phyloP scores from a whole-genome alignment of 306 rosid genomes.

The Citrullus mucosospermus region DNA sequence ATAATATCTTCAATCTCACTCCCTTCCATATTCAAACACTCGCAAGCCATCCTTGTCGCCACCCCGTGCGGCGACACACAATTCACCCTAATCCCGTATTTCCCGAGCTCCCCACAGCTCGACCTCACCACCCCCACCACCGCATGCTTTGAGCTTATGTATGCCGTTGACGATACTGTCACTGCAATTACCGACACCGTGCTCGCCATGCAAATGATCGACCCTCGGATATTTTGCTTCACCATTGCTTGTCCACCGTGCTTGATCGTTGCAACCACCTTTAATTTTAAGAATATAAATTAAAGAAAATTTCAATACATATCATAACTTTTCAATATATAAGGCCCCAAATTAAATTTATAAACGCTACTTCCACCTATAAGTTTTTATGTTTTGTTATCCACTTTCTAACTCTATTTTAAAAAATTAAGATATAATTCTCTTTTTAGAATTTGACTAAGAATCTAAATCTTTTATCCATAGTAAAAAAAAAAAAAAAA shows the following conservation, averaged over 20 bases:
- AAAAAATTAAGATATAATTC: no score
- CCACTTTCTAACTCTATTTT: no score
- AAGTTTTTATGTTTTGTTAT: no score
- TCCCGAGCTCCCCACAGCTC: conserved; percentile 71
- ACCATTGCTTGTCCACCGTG: conserved; percentile 76
- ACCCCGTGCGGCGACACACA: conserved; percentile 67
- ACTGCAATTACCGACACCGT: conserved; percentile 20
- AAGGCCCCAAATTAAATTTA: no score
- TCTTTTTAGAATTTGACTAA: no score
- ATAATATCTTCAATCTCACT: conserved; percentile 34
- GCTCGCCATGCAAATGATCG: conserved; percentile 71
- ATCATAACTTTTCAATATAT: not conserved
- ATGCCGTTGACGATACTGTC: not conserved
- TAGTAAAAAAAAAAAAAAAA: no score
- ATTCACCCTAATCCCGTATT: conserved; percentile 67
- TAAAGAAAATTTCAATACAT: not conserved
- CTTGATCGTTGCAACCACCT: conserved; percentile 42
- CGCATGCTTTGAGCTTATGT: conserved; percentile 60
- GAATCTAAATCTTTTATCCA: no score
- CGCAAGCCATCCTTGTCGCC: conserved; percentile 55
- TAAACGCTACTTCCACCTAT: no score
- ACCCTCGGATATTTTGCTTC: conserved; percentile 28
- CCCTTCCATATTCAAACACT: conserved; percentile 24
- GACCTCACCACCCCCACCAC: conserved; percentile 48
- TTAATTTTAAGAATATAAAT: not conserved